These are phyloP conservation scores for Cryptococcus sp. DNA, from an alignment of 1,284 basidiomycete species.

Conservation along the genomic window DNA sequence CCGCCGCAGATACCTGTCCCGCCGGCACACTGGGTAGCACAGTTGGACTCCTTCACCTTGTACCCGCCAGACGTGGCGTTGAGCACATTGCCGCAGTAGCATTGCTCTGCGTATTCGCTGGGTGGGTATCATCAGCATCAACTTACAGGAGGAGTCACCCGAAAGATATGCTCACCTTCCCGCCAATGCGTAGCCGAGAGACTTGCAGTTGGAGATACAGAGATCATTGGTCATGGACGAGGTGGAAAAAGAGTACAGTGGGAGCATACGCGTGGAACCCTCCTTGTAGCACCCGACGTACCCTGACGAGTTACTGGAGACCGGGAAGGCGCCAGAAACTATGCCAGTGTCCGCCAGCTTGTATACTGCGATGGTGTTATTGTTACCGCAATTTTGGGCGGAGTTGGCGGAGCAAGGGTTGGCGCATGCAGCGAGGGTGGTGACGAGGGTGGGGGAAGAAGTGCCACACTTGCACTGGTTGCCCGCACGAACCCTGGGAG, in stretches of 20 bases:
- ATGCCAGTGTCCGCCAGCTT: slow-evolving; percentile 10
- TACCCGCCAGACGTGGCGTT: slow-evolving; percentile 12
- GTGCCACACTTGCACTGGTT: slow-evolving; percentile 18
- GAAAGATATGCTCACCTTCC: slow-evolving; percentile 7
- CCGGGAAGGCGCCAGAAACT: slow-evolving; percentile 10
- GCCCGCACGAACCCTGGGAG: not conserved
- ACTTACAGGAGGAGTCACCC: not conserved
- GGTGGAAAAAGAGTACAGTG: slow-evolving; percentile 5
- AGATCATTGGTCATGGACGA: slow-evolving; percentile 12
- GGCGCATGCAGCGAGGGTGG: slow-evolving; percentile 16
- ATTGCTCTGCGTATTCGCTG: slow-evolving; percentile 23
- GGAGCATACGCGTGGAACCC: slow-evolving; percentile 15
- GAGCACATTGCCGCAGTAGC: slow-evolving; percentile 17
- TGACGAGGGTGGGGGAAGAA: slow-evolving; percentile 11
- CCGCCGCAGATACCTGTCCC: slow-evolving; percentile 20
- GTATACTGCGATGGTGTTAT: slow-evolving; percentile 13
- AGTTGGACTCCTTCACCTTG: slow-evolving; percentile 10
- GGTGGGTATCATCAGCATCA: not conserved
- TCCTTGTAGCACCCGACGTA: slow-evolving; percentile 27
- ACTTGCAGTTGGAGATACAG: slow-evolving; percentile 20
- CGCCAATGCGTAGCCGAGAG: slow-evolving; percentile 19
- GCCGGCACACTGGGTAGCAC: slow-evolving; percentile 24
- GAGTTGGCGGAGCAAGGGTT: slow-evolving; percentile 16
- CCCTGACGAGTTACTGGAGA: slow-evolving; percentile 16
- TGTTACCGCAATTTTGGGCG: slow-evolving; percentile 13